A percentile compares a stretch with the other conserved stretches of the same genome.
Conservation (phyloP, 1,284 basidiomycete genomes). For the Volvariella volvacea region DNA sequence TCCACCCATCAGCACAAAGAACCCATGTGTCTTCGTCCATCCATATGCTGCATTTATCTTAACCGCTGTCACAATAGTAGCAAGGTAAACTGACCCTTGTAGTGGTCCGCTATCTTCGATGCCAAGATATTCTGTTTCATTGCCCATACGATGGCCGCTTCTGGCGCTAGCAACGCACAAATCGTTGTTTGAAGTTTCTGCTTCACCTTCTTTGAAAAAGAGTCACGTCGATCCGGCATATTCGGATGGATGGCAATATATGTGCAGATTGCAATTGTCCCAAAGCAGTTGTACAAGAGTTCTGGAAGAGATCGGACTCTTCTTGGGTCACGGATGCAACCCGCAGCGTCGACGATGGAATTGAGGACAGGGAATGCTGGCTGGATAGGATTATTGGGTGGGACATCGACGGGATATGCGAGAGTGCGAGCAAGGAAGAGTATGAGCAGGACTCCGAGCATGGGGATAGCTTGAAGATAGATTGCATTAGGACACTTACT, state of each 20-base stretch:
- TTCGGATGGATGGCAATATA: not conserved
- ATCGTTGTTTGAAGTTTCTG: not conserved
- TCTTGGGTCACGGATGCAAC: too few species aligned
- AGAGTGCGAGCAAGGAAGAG: slow-evolving; percentile 9
- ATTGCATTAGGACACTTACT: too few species aligned
- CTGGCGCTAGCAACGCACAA: not conserved
- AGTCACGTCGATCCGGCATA: not conserved
- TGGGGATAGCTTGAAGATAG: too few species aligned
- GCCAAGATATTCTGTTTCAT: not conserved
- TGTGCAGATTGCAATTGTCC: not conserved
- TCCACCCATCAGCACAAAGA: slow-evolving; percentile 25
- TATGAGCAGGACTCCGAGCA: slow-evolving; percentile 4
- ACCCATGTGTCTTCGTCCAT: slow-evolving; percentile 22
- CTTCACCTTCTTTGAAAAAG: not conserved
- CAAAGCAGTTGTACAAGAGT: not conserved
- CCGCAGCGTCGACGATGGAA: too few species aligned
- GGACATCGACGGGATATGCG: slow-evolving; percentile 10
- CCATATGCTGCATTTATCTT: not conserved
- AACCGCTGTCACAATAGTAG: too few species aligned
- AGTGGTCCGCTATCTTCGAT: not conserved
- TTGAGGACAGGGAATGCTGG: not conserved
- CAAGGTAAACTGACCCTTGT: not conserved
- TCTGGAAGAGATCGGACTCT: too few species aligned
- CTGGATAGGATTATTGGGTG: slow-evolving; percentile 4
- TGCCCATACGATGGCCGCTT: not conserved